A percentile compares a stretch with the other conserved stretches of the same genome.
phyloP scores from a whole-genome alignment of 2,329 filamentous ascomycete genomes.

The Dendryphion nanum region DNA sequence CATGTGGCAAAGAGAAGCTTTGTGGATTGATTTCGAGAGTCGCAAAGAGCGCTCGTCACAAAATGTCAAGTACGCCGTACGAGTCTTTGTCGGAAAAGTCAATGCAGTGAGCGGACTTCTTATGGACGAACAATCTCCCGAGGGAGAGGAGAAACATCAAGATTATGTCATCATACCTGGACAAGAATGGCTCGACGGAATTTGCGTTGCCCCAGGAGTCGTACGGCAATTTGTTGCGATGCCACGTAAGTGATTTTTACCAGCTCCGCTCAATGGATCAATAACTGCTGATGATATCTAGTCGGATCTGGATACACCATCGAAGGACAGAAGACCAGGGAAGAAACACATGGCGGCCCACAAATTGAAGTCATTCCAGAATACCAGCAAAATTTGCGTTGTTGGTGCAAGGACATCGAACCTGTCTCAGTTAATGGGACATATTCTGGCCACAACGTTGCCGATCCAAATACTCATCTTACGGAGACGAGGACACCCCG shows the following conservation, averaged over 20 bases:
- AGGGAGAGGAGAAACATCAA: conserved; percentile 21
- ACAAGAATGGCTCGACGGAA: conserved; percentile 46
- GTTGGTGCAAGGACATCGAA: conserved; percentile 1
- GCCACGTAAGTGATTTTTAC: conserved; percentile 23
- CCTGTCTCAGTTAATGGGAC: not conserved
- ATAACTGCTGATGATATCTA: not conserved
- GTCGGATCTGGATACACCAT: conserved; percentile 42
- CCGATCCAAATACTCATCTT: not conserved
- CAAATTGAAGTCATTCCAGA: conserved; percentile 44
- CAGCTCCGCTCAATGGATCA: not conserved
- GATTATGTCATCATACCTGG: conserved; percentile 45
- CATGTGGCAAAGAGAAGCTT: conserved; percentile 44
- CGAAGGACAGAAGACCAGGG: conserved; percentile 45
- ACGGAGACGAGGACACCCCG: not conserved
- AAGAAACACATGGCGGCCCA: conserved; percentile 41
- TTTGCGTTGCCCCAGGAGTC: conserved; percentile 31
- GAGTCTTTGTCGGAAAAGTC: conserved; percentile 39
- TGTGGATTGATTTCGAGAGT: conserved; percentile 40
- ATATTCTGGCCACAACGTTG: not conserved
- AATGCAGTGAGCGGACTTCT: conserved; percentile 33
- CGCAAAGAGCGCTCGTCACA: not conserved
- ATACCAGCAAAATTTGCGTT: not conserved
- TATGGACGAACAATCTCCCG: not conserved
- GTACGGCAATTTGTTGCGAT: conserved; percentile 52
- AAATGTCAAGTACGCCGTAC: conserved; percentile 39